A percentile compares a stretch with the other conserved stretches of the same genome.
Evolutionary conservation across 495 filamentous ascomycete genomes (phyloP).

Genomic region (Penicillium crystallinum): DNA sequence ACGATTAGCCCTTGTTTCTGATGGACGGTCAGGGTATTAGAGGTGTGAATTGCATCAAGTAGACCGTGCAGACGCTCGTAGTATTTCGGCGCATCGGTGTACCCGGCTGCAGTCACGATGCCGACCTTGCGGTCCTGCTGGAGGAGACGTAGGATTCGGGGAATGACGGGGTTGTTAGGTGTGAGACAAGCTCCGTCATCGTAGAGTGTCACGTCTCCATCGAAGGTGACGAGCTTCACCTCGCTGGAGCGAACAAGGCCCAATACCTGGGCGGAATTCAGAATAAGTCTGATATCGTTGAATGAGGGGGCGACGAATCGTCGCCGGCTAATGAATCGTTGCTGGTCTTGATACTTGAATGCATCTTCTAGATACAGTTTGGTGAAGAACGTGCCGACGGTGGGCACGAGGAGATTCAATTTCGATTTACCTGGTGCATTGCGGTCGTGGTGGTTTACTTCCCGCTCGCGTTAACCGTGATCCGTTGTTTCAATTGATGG

Average conservation of each 20-base stretch:
- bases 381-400: constrained; percentile 88
- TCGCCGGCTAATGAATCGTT: constrained; percentile 80
- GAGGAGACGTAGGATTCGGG: constrained; percentile 66
- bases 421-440: constrained; percentile 68
- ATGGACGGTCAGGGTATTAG: constrained; percentile 46
- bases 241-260: constrained; percentile 59
- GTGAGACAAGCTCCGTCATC: constrained; percentile 82
- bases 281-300: constrained; percentile 88
- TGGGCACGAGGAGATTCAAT: constrained; percentile 85
- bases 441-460: constrained; percentile 65
- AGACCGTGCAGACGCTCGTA: constrained; percentile 79
- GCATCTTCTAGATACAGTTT: constrained; percentile 77
- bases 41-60: constrained; percentile 71
- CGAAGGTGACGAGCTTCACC: constrained; percentile 84
- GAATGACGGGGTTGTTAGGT: constrained; percentile 68
- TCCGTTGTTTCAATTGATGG: background rate
- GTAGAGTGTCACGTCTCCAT: constrained; percentile 96
- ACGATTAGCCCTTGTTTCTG: constrained; percentile 78
- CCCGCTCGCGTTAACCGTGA: background rate
- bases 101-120: constrained; percentile 95
- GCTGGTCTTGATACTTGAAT: constrained; percentile 82
- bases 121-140: constrained; percentile 65
- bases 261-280: constrained; percentile 93
- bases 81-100: constrained; percentile 80
- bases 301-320: constrained; percentile 96